A percentile compares a stretch with the other conserved stretches of the same genome.
These are phyloP conservation scores for Mycothermus thermophilus DNA, from an alignment of 495 filamentous ascomycete species.

Conservation along the genomic window DNA sequence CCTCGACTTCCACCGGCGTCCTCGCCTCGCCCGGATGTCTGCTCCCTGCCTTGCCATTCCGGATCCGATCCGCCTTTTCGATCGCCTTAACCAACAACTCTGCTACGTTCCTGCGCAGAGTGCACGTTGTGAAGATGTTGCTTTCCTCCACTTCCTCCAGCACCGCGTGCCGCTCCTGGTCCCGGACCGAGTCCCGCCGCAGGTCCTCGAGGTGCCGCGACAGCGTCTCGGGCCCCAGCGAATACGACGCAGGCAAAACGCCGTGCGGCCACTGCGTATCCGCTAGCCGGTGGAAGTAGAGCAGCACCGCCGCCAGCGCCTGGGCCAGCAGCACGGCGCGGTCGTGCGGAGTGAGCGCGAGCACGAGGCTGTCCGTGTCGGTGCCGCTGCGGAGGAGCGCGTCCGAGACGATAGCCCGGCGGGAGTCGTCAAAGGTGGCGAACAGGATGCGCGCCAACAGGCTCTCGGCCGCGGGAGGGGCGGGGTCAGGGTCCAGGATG, in stretches of 20 bases:
- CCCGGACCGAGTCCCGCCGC: no score
- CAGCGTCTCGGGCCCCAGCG: constrained; percentile 2
- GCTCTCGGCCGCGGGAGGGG: background rate
- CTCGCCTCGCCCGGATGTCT: background rate
- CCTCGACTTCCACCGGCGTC: constrained; percentile 4
- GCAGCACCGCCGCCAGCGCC: constrained; percentile 9
- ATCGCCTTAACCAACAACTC: constrained; percentile 15
- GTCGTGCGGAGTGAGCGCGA: constrained; percentile 17
- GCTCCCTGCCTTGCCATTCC: background rate
- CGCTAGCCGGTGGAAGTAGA: constrained; percentile 18
- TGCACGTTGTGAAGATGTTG: constrained; percentile 13
- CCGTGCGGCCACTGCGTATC: constrained; percentile 17
- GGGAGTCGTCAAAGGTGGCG: constrained; percentile 10
- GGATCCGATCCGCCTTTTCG: constrained; percentile 6
- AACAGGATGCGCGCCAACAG: constrained; percentile 10
- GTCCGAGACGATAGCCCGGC: constrained; percentile 9
- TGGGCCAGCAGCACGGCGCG: constrained; percentile 17
- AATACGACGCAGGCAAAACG: no score
- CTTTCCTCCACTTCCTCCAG: constrained; percentile 14
- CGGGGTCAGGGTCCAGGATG: constrained; percentile 4
- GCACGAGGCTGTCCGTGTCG: constrained; percentile 9
- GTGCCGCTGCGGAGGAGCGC: constrained; percentile 9
- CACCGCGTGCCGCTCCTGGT: constrained; percentile 6
- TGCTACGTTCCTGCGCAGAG: constrained; percentile 8
- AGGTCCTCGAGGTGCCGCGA: constrained; percentile 10